phyloP scores from a whole-genome alignment of 208 protist species.

The Naegleria fowleri region DNA sequence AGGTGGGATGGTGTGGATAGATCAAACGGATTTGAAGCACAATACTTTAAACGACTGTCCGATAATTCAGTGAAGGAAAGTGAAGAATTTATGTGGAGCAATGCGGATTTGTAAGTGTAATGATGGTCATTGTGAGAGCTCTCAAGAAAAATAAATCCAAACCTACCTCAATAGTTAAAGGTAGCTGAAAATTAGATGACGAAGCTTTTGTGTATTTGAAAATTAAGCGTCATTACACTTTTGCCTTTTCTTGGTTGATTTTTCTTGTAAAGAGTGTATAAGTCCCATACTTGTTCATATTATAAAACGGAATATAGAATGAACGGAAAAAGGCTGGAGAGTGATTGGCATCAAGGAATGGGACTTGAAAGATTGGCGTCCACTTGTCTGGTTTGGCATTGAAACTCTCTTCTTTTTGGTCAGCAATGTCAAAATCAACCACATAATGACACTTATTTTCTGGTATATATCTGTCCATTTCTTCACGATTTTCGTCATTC shows the following conservation, averaged over 20 bases:
- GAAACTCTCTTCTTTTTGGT: not conserved
- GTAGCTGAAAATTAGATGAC: too few relatives aligned
- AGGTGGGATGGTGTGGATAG: conserved; percentile 20
- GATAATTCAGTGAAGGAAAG: not conserved
- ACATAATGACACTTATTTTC: conserved; percentile 16
- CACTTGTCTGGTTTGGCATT: not conserved
- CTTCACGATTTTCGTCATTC: conserved; percentile 58
- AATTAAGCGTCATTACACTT: too few relatives aligned
- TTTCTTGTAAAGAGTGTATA: not conserved
- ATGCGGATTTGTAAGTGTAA: not conserved
- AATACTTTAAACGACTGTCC: not conserved
- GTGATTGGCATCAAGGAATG: not conserved
- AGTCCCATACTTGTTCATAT: not conserved
- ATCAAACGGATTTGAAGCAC: conserved; percentile 19
- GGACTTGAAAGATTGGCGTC: too few relatives aligned
- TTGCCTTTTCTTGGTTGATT: not conserved
- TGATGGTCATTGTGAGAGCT: too few relatives aligned
- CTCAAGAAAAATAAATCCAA: too few relatives aligned
- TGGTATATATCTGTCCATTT: conserved; percentile 47
- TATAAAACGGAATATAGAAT: conserved; percentile 11
- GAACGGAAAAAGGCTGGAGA: not conserved
- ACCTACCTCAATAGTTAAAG: too few relatives aligned
- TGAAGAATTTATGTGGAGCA: not conserved
- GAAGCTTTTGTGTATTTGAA: too few relatives aligned
- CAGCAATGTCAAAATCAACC: not conserved